A percentile compares a stretch with the other conserved stretches of the same genome.
phyloP scores from a whole-genome alignment of 1,284 basidiomycete species.

The Ganoderma sinense region DNA sequence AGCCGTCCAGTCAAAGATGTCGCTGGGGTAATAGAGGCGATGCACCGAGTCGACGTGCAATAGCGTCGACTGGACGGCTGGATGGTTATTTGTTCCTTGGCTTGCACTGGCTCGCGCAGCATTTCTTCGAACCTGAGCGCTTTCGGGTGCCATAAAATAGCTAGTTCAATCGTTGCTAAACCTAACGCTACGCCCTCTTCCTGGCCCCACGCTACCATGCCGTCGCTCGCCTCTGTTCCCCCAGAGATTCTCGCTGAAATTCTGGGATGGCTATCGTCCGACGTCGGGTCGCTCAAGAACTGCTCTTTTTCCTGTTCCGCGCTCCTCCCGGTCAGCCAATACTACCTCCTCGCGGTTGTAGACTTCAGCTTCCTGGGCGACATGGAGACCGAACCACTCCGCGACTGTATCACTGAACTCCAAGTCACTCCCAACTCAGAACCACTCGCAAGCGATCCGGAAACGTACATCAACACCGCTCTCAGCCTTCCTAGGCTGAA shows the following conservation, averaged over 20 bases:
- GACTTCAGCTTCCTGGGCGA: conserved; percentile 2
- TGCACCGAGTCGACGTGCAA: neutral
- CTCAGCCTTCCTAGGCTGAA: conserved; percentile 4
- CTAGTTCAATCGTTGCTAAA: neutral
- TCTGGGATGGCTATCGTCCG: neutral
- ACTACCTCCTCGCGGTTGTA: neutral
- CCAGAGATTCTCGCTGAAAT: neutral
- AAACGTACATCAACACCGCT: neutral
- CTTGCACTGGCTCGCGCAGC: conserved; percentile 1
- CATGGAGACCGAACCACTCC: neutral
- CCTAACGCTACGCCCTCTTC: neutral
- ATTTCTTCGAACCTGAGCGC: neutral
- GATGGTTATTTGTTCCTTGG: neutral
- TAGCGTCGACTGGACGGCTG: neutral
- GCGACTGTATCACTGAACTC: conserved; percentile 1
- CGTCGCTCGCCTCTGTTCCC: neutral
- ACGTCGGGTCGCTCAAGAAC: neutral
- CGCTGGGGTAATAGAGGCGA: neutral
- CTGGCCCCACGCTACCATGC: neutral
- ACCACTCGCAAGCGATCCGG: neutral
- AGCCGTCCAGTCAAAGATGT: neutral
- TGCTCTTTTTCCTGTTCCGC: neutral
- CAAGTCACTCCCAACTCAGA: neutral
- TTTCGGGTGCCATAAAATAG: neutral
- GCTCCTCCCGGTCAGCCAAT: neutral